A percentile compares a stretch with the other conserved stretches of the same genome.
These are phyloP conservation scores for Halenospora varia DNA, from an alignment of 495 filamentous ascomycete species.

Conservation along the genomic window DNA sequence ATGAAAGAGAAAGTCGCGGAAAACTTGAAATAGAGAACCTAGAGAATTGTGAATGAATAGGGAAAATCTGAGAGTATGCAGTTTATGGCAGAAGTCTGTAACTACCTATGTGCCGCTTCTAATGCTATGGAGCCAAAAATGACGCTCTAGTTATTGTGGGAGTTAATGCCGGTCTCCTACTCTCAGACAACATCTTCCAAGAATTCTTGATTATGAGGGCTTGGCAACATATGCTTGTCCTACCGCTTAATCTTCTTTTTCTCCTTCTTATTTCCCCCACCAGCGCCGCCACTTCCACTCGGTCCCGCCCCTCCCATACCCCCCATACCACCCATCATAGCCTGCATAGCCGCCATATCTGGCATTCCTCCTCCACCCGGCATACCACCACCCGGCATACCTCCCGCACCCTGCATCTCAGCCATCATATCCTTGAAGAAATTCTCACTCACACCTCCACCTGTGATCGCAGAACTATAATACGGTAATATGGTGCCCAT, in stretches of 20 bases:
- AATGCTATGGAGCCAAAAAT: too few species aligned
- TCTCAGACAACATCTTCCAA: too few species aligned
- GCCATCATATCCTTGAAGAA: constrained; percentile 97
- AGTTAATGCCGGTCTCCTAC: too few species aligned
- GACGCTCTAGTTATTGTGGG: too few species aligned
- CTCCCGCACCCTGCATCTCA: constrained; percentile 57
- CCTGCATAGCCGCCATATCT: constrained; percentile 25
- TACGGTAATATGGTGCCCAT: constrained; percentile 77
- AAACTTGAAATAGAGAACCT: too few species aligned
- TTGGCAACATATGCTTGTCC: too few species aligned
- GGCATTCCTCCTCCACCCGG: constrained; percentile 35
- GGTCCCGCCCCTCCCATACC: constrained; percentile 5
- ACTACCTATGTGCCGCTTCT: too few species aligned
- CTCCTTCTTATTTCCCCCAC: constrained; percentile 44
- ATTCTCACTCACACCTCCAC: constrained; percentile 93
- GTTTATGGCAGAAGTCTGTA: too few species aligned
- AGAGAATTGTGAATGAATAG: too few species aligned
- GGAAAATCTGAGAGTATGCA: too few species aligned
- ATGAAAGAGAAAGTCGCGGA: too few species aligned
- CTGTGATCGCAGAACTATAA: constrained; percentile 82
- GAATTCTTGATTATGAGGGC: too few species aligned
- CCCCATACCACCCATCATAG: constrained; percentile 22
- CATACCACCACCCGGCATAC: constrained; percentile 29
- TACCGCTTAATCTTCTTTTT: constrained; percentile 26
- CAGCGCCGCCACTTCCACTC: not conserved